phyloP scores from a whole-genome alignment of 1,139 yeast species.

The Saccharomyces hybrid region DNA sequence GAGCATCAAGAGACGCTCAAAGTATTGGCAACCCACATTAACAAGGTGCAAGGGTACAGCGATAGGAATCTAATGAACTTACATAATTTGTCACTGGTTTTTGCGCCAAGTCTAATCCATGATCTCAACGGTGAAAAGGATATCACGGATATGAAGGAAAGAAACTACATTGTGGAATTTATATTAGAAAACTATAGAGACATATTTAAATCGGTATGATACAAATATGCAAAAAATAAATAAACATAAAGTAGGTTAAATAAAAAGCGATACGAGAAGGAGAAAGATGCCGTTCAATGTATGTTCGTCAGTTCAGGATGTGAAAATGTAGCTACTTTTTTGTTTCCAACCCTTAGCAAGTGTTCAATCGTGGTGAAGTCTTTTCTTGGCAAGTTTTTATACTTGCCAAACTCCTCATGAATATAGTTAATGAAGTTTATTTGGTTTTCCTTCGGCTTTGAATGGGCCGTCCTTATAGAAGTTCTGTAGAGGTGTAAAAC shows the following conservation, averaged over 20 bases:
- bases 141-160: no score
- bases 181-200: conserved; percentile 44
- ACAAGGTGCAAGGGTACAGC: conserved; percentile 45
- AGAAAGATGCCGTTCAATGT: conserved; percentile 27
- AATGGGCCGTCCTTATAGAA: conserved; percentile 47
- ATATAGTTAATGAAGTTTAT: conserved; percentile 33
- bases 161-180: no score
- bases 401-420: conserved; percentile 56
- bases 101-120: conserved; percentile 87
- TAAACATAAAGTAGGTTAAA: no score
- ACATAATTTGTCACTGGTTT: conserved; percentile 81
- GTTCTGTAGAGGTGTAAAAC: conserved; percentile 56
- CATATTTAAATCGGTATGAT: conserved; percentile 7
- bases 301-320: conserved; percentile 61
- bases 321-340: conserved; percentile 66
- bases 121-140: no score
- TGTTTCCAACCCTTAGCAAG: conserved; percentile 66
- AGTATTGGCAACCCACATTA: conserved; percentile 56
- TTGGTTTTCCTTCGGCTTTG: conserved; percentile 44
- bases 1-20: conserved; percentile 59
- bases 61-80: conserved; percentile 65
- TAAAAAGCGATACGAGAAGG: no score
- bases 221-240: no score
- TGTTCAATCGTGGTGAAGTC: conserved; percentile 87
- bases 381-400: conserved; percentile 55